Conservation (phyloP, 1,284 basidiomycete species). For the Tilletia walkeri region DNA sequence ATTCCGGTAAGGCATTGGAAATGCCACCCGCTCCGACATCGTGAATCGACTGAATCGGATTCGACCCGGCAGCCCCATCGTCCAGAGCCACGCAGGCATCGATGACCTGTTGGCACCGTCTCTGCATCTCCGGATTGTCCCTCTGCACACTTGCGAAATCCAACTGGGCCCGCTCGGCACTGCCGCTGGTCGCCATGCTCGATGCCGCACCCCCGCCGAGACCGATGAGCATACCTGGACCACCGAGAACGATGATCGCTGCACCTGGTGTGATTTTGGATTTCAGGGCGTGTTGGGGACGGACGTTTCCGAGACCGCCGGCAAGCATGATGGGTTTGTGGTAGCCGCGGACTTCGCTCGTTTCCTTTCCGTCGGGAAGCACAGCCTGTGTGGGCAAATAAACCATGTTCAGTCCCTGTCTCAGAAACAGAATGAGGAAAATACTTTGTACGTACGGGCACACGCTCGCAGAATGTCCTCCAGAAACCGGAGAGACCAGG, state of each 20-base stretch:
- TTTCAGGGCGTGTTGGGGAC: conserved; percentile 51
- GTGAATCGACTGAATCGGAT: conserved; percentile 93
- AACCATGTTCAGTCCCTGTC: too few relatives aligned
- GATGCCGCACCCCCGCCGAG: conserved; percentile 94
- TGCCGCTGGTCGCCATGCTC: conserved; percentile 72
- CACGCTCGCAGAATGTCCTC: conserved; percentile 52
- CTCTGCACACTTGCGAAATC: conserved; percentile 97
- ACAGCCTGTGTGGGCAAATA: background rate
- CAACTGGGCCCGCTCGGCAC: conserved; percentile 75
- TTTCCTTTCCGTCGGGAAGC: conserved; percentile 21
- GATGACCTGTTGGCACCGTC: conserved; percentile 94
- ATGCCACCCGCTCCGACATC: conserved; percentile 96
- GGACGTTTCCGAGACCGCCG: conserved; percentile 90
- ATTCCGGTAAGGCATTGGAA: conserved; percentile 92
- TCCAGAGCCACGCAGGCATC: conserved; percentile 63
- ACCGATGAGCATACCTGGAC: conserved; percentile 94
- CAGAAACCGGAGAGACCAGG: conserved; percentile 67
- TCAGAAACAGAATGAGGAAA: background rate
- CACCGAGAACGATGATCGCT: conserved; percentile 82
- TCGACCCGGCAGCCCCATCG: conserved; percentile 30
- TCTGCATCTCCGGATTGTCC: conserved; percentile 97
- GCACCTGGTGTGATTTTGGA: conserved; percentile 46
- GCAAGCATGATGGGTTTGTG: conserved; percentile 99
- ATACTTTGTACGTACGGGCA: conserved; percentile 28
- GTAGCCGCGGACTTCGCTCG: conserved; percentile 78